phyloP scores from a whole-genome alignment of 192 early-diverging fungal species.

The Diversispora epigaea region DNA sequence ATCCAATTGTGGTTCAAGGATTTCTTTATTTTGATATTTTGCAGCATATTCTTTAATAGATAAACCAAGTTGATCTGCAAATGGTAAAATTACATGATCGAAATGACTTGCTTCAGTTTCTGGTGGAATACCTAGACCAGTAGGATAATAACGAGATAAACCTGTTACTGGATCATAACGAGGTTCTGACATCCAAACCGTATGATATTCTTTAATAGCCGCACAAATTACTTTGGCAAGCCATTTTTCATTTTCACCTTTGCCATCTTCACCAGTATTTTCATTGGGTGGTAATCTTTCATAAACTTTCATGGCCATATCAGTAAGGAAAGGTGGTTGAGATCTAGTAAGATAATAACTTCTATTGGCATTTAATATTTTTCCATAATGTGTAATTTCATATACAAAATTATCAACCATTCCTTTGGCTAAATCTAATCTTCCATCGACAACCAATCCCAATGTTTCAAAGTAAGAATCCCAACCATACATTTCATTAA shows the following conservation, averaged over 20 bases:
- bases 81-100: slow-evolving; percentile 83
- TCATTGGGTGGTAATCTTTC: slow-evolving; percentile 47
- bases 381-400: slow-evolving; percentile 96
- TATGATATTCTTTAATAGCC: slow-evolving; percentile 88
- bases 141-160: slow-evolving; percentile 82
- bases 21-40: slow-evolving; percentile 65
- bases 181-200: slow-evolving; percentile 85
- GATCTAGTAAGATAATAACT: slow-evolving; percentile 95
- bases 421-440: slow-evolving; percentile 80
- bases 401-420: slow-evolving; percentile 99
- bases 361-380: slow-evolving; percentile 98
- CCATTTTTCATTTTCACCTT: slow-evolving; percentile 67
- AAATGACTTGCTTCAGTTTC: slow-evolving; percentile 95
- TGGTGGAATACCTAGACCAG: slow-evolving; percentile 93
- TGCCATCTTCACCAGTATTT: slow-evolving; percentile 29
- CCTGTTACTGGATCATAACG: slow-evolving; percentile 74
- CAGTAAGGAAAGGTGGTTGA: slow-evolving; percentile 97
- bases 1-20: slow-evolving; percentile 84
- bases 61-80: slow-evolving; percentile 65
- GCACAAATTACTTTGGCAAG: slow-evolving; percentile 66
- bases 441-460: slow-evolving; percentile 84
- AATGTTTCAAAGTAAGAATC: slow-evolving; percentile 94
- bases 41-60: slow-evolving; percentile 70
- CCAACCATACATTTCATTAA: slow-evolving; percentile 99
- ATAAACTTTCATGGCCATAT: slow-evolving; percentile 89